Evolutionary conservation across 2,329 filamentous ascomycete genomes (phyloP).

Genomic region (Phoma sp.): DNA sequence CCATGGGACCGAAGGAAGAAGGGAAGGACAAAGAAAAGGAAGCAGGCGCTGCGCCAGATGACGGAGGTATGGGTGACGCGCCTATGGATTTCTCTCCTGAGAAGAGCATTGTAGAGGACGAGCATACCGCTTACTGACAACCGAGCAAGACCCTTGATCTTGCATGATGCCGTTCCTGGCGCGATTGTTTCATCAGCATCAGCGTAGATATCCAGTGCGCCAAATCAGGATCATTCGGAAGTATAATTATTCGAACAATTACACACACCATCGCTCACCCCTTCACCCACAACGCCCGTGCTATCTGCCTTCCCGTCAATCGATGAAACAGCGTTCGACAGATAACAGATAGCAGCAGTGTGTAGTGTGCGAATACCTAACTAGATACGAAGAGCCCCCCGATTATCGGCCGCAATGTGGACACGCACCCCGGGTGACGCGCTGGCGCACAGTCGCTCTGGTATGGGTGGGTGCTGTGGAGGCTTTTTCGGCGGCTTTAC

Average conservation of each 20-base stretch:
- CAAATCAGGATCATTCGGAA: no score
- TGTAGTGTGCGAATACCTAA: neutral
- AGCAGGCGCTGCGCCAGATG: neutral
- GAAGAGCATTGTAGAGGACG: neutral
- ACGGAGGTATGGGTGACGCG: neutral
- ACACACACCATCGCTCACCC: no score
- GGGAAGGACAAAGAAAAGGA: neutral
- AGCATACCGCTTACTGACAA: neutral
- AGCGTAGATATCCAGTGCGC: neutral
- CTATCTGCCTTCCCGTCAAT: neutral
- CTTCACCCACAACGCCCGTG: neutral
- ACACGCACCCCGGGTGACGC: conserved; percentile 20
- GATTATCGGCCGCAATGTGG: conserved; percentile 12
- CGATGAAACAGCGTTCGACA: no score
- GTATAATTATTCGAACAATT: no score
- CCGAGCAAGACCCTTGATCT: no score
- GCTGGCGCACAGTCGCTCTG: conserved; percentile 2
- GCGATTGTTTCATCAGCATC: no score
- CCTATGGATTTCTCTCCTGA: neutral
- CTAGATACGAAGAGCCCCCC: conserved; percentile 20
- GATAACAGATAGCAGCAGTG: neutral
- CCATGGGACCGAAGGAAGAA: conserved; percentile 16
- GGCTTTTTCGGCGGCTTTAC: conserved; percentile 13
- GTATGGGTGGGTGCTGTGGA: no score
- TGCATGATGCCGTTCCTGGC: no score